phyloP scores from a whole-genome alignment of 345 rosid species.

The Boechera retrofracta region DNA sequence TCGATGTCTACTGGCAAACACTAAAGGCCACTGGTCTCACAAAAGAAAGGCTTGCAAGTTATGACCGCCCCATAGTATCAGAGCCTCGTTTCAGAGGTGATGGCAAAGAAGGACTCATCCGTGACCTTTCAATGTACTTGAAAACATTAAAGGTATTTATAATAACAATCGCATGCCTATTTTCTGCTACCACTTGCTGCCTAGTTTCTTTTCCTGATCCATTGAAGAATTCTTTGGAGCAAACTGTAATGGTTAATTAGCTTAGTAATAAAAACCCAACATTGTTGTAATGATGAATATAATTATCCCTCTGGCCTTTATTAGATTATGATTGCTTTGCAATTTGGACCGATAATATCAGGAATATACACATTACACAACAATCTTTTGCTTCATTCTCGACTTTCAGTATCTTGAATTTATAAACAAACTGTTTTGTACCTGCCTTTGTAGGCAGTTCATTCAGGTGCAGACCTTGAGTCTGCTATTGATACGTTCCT shows the following conservation, averaged over 20 bases:
- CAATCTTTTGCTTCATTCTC: neutral
- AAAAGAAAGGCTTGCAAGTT: constrained; percentile 86
- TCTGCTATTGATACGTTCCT: constrained; percentile 76
- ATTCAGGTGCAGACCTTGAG: constrained; percentile 99
- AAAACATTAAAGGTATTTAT: constrained; percentile 84
- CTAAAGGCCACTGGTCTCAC: constrained; percentile 89
- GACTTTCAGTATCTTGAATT: constrained; percentile 1
- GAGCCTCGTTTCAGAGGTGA: constrained; percentile 85
- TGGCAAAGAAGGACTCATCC: constrained; percentile 81
- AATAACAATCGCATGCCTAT: neutral
- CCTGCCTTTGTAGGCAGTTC: constrained; percentile 74
- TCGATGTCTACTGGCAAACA: constrained; percentile 86
- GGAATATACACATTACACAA: neutral
- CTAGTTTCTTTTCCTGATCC: constrained; percentile 14
- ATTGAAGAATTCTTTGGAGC: neutral
- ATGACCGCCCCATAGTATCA: constrained; percentile 86
- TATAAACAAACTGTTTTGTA: constrained; percentile 12
- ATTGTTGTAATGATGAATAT: neutral
- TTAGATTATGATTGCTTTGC: neutral
- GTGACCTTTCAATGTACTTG: constrained; percentile 88
- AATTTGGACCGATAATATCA: neutral
- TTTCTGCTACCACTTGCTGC: constrained; percentile 7
- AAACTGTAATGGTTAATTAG: constrained; percentile 21
- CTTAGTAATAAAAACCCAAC: neutral
- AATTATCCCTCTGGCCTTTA: constrained; percentile 3